Percentiles rank a stretch among this genome's conserved stretches.
phyloP scores from a whole-genome alignment of 1,284 basidiomycete genomes.

The Ustilago hordei region DNA sequence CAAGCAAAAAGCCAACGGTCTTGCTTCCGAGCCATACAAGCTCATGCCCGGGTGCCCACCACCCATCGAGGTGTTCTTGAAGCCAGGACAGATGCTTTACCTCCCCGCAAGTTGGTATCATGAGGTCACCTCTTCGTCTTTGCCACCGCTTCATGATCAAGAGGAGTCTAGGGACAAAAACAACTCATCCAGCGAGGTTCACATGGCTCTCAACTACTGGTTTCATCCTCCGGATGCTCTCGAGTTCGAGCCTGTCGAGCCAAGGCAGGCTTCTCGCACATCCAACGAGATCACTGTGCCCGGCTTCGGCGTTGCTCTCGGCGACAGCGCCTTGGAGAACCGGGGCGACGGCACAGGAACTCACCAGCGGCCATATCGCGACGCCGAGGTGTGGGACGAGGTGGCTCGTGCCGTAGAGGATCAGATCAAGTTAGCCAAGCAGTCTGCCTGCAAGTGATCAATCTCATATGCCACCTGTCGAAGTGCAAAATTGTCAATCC shows the following conservation, averaged over 20 bases:
- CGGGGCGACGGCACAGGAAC: constrained; percentile 29
- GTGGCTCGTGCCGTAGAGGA: constrained; percentile 37
- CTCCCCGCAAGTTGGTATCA: constrained; percentile 68
- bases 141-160: constrained; percentile 23
- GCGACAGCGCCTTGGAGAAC: constrained; percentile 34
- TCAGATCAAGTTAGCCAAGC: constrained; percentile 28
- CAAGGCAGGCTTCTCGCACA: constrained; percentile 10
- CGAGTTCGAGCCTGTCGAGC: constrained; percentile 36
- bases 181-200: constrained; percentile 38
- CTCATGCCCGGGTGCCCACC: constrained; percentile 51
- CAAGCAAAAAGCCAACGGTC: constrained; percentile 11
- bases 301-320: constrained; percentile 26
- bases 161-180: background rate
- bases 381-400: constrained; percentile 65
- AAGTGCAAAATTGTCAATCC: background rate
- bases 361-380: constrained; percentile 54
- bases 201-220: constrained; percentile 69
- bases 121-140: constrained; percentile 63
- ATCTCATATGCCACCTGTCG: background rate
- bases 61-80: constrained; percentile 62
- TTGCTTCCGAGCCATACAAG: constrained; percentile 15
- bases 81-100: constrained; percentile 68
- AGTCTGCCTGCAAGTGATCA: constrained; percentile 14
- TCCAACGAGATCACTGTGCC: constrained; percentile 24
- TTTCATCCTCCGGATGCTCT: constrained; percentile 66